Percentiles rank a stretch among this genome's conserved stretches.
Evolutionary conservation across 2,329 filamentous ascomycete species (phyloP).

Genomic region (Trichophyton mentagrophytes): DNA sequence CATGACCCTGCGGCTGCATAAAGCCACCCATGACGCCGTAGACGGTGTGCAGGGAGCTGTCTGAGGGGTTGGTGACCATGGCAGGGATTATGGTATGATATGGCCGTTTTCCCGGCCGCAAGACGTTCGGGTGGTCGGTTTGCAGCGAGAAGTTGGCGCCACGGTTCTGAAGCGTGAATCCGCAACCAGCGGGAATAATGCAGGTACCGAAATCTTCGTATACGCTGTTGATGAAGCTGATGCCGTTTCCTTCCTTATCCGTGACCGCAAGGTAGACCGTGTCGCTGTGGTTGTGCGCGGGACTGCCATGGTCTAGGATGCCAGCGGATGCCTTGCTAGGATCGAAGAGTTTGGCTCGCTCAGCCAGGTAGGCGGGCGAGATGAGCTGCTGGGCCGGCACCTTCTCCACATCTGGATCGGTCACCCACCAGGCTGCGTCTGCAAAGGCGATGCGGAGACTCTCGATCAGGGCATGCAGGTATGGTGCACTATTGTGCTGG

Average conservation of each 20-base stretch:
- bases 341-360: slow-evolving; percentile 52
- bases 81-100: slow-evolving; percentile 98
- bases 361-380: slow-evolving; percentile 58
- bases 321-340: slow-evolving; percentile 37
- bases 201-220: slow-evolving; percentile 74
- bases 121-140: slow-evolving; percentile 60
- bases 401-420: slow-evolving; percentile 60
- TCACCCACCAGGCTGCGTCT: slow-evolving; percentile 80
- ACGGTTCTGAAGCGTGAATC: slow-evolving; percentile 90
- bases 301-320: slow-evolving; percentile 58
- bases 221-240: slow-evolving; percentile 94
- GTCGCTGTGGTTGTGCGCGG: slow-evolving; percentile 73
- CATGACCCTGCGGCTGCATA: slow-evolving; percentile 95
- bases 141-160: slow-evolving; percentile 70
- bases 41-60: slow-evolving; percentile 65
- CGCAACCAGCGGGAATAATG: slow-evolving; percentile 74
- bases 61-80: slow-evolving; percentile 64
- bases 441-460: slow-evolving; percentile 78
- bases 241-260: slow-evolving; percentile 72
- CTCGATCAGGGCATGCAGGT: slow-evolving; percentile 80
- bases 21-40: slow-evolving; percentile 98
- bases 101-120: slow-evolving; percentile 72
- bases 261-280: slow-evolving; percentile 89
- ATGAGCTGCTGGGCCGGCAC: slow-evolving; percentile 62
- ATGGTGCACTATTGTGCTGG: slow-evolving; percentile 71